These are phyloP conservation scores for Citrullus mucosospermus DNA, from an alignment of 306 rosid species.

Conservation along the genomic window DNA sequence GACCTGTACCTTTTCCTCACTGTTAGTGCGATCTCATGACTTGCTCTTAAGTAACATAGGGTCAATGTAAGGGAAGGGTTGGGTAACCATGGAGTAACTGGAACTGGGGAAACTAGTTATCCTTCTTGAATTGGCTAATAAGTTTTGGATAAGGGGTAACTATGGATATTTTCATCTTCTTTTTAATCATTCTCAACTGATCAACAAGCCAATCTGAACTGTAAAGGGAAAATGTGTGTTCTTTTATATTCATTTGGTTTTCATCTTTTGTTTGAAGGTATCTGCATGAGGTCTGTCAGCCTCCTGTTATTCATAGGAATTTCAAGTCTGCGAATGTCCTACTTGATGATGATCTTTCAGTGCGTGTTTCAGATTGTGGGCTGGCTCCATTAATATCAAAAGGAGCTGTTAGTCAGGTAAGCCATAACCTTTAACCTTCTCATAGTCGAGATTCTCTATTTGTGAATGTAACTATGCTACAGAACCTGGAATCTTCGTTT, in stretches of 20 bases:
- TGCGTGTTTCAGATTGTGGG: constrained; percentile 86
- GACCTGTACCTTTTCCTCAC: background rate
- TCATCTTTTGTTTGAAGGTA: constrained; percentile 43
- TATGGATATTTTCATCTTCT: background rate
- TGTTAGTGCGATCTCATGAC: background rate
- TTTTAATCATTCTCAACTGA: background rate
- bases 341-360: constrained; percentile 69
- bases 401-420: constrained; percentile 92
- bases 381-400: constrained; percentile 81
- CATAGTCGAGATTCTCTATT: background rate
- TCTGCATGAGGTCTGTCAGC: constrained; percentile 81
- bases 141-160: background rate
- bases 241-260: constrained; percentile 11
- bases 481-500: background rate
- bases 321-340: constrained; percentile 89
- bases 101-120: background rate
- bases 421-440: constrained; percentile 8
- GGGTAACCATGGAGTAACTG: background rate
- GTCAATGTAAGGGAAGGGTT: background rate
- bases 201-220: background rate
- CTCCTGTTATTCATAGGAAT: constrained; percentile 76
- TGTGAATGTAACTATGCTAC: background rate
- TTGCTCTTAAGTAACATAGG: background rate
- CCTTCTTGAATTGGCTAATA: background rate
- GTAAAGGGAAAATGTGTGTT: background rate